Base-by-base conservation (phyloP, 306 rosid species). In the Quercus dentata region DNA sequence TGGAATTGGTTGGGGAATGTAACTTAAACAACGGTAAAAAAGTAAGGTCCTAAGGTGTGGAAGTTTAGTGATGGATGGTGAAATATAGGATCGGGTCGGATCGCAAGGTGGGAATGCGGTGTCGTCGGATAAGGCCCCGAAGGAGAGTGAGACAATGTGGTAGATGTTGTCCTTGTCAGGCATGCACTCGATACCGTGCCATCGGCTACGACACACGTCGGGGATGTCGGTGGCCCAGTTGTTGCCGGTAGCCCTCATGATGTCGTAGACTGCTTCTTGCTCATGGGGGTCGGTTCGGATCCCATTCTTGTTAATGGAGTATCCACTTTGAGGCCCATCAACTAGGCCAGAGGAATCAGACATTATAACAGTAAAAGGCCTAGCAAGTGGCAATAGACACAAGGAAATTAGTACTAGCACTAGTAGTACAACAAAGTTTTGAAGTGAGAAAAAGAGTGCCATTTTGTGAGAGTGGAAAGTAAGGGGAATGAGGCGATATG, bases 131-230 rank as follows among this genome's bases (percentile, higher is more conserved):
- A 95, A 76, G 1, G 94, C 89, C 0, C 99, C 98, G 21, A 95
- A 95, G 0, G 99, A 95, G 30, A 95, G 87, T 0, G 99, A 92
- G 5, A 92, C 89, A 0, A 95, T 78, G 57, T 95, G 99, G 82
- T 82, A 90, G 44, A 95, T 83, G 2, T 92, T 84, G 72, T 91
- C 74, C 25, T 87, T 89, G 68, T 91, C 98, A 0, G 96, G 94
- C 94, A 92, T 90, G 85, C 99, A 95, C 81, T 95, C 99, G 0
- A 95, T 95, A 71, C 98, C 99, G 19, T 95, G 99, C 99, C 98
- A 95, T 3, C 97, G 90, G 3, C 98, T 97, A 0, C 97, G 91
- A 6, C 98, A 95, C 35, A 92, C 96, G 70, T 92, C 98, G 0
- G 91, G 89, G 41, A 95, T 92, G 6, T 91, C 88, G 2, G 91